Conservation (phyloP, 2,329 filamentous ascomycete genomes). For the Lasiodiplodia gonubiensis region DNA sequence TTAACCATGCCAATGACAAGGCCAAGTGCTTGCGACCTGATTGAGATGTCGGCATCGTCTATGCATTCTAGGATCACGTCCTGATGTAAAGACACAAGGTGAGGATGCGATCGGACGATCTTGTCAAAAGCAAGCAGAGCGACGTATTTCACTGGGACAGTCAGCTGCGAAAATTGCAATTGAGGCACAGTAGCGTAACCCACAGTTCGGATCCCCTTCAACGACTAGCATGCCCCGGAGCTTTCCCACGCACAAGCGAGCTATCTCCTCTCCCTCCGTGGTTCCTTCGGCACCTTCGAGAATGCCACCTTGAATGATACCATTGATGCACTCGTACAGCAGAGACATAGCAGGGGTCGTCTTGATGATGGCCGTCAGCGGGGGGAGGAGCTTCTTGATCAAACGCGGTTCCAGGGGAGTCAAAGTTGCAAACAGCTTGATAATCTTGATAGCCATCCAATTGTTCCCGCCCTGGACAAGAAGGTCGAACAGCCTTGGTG, state of each 20-base stretch:
- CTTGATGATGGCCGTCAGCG: slow-evolving; percentile 88
- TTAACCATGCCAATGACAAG: slow-evolving; percentile 94
- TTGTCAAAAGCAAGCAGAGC: slow-evolving; percentile 94
- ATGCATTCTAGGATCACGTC: slow-evolving; percentile 97
- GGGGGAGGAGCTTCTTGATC: slow-evolving; percentile 87
- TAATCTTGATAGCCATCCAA: slow-evolving; percentile 99
- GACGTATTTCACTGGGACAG: slow-evolving; percentile 84
- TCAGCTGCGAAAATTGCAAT: neutral
- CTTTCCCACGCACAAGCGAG: slow-evolving; percentile 88
- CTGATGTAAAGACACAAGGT: slow-evolving; percentile 87
- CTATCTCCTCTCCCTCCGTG: slow-evolving; percentile 87
- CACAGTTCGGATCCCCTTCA: slow-evolving; percentile 90
- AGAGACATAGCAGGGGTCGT: slow-evolving; percentile 98
- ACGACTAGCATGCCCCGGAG: slow-evolving; percentile 92
- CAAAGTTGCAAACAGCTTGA: slow-evolving; percentile 95
- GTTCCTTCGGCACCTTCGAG: slow-evolving; percentile 80
- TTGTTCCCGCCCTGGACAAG: slow-evolving; percentile 93
- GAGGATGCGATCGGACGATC: slow-evolving; percentile 86
- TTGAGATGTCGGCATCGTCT: slow-evolving; percentile 94
- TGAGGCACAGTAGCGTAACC: slow-evolving; percentile 47
- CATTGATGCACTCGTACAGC: slow-evolving; percentile 97
- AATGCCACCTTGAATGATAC: slow-evolving; percentile 96
- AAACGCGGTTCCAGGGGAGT: slow-evolving; percentile 91
- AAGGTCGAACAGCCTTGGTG: slow-evolving; percentile 88
- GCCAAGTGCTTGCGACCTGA: slow-evolving; percentile 89